A percentile compares a stretch with the other conserved stretches of the same genome.
These are phyloP conservation scores for Neospermospora avenae DNA, from an alignment of 2,329 filamentous ascomycete genomes.

Conservation along the genomic window DNA sequence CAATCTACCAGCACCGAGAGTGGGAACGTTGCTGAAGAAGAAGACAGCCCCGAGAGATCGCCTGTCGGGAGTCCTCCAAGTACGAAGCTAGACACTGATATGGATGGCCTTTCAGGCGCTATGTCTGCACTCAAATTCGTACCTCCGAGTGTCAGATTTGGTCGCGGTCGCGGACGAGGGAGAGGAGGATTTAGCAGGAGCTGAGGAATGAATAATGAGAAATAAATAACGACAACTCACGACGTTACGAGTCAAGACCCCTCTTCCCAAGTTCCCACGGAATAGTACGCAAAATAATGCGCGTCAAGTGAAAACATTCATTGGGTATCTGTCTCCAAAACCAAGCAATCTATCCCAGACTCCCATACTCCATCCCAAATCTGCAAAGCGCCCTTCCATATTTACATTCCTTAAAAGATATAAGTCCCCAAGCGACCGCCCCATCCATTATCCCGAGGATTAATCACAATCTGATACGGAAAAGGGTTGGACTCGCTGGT, in stretches of 20 bases:
- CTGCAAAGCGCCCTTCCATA: conserved; percentile 12
- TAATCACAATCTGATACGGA: conserved; percentile 87
- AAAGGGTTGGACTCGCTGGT: conserved; percentile 91
- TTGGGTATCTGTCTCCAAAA: conserved; percentile 31
- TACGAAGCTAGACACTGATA: conserved; percentile 34
- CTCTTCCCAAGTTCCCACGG: background rate
- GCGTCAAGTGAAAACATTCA: conserved; percentile 21
- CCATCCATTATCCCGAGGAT: conserved; percentile 78
- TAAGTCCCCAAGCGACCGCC: conserved; percentile 65
- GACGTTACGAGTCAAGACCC: background rate
- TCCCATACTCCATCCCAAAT: conserved; percentile 16
- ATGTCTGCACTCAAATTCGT: conserved; percentile 73
- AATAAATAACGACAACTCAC: conserved; percentile 8
- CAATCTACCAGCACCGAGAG: conserved; percentile 4
- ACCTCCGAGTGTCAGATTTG: conserved; percentile 64
- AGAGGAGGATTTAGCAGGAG: conserved; percentile 32
- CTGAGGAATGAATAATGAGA: conserved; percentile 13
- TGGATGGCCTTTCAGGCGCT: conserved; percentile 61
- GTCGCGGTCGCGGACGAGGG: conserved; percentile 26
- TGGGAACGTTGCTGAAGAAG: conserved; percentile 1
- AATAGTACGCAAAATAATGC: background rate
- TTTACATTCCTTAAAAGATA: conserved; percentile 39
- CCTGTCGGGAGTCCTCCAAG: conserved; percentile 17
- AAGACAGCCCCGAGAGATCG: conserved; percentile 31
- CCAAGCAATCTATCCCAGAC: conserved; percentile 23